phyloP scores from a whole-genome alignment of 2,329 filamentous ascomycete species.

The Torrubiellomyces zombiae region DNA sequence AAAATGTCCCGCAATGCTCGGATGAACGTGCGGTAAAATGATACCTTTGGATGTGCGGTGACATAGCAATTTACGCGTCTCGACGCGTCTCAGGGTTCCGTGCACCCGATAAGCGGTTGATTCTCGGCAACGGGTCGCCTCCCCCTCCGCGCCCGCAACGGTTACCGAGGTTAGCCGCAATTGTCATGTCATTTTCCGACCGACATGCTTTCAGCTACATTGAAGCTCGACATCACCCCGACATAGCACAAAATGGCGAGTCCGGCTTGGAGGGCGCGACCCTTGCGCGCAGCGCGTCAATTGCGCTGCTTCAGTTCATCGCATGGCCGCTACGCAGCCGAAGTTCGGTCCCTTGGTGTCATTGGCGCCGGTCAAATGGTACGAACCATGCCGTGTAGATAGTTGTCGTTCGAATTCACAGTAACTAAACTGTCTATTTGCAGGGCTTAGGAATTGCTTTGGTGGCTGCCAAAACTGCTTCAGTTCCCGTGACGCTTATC shows the following conservation, averaged over 20 bases:
- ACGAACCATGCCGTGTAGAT: no score
- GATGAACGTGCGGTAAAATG: no score
- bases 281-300: conserved; percentile 19
- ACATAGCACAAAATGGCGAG: conserved; percentile 19
- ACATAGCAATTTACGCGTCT: no score
- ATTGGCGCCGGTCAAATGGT: conserved; percentile 96
- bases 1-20: no score
- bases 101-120: conserved; percentile 5
- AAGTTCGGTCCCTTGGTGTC: conserved; percentile 79
- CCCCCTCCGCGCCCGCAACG: neutral
- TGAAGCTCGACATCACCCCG: conserved; percentile 3
- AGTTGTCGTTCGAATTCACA: conserved; percentile 2
- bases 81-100: conserved; percentile 8
- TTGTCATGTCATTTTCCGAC: no score
- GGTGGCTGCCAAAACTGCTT: conserved; percentile 72
- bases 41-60: no score
- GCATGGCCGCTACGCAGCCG: conserved; percentile 40
- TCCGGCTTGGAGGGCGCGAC: conserved; percentile 20
- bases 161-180: conserved; percentile 31
- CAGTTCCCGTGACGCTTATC: conserved; percentile 70
- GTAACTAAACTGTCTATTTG: conserved; percentile 6
- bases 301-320: conserved; percentile 54
- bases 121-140: conserved; percentile 5
- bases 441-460: conserved; percentile 92
- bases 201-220: no score